Evolutionary conservation across 495 filamentous ascomycete genomes (phyloP), one percentile per base, ranked within the genome.

Genomic region (Penicillium cataractarum): DNA sequence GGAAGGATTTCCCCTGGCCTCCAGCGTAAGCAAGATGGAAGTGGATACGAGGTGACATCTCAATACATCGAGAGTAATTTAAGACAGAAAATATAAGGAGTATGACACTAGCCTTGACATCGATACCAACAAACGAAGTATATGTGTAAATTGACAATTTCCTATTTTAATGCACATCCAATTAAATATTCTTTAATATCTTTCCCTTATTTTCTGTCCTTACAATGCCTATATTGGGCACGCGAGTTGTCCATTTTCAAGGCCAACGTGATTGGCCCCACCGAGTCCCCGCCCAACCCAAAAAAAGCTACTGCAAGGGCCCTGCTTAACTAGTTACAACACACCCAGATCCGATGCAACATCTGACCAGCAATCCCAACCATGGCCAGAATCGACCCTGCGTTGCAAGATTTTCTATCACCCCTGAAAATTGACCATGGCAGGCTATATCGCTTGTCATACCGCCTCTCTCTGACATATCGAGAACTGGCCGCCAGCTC

Each of bases 401-500:
- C 52, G 21, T 53, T 72, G 8, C 51, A 62, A 26, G 58, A 31
- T 19, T 75, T 72, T 49, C 57, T 77, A 17, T 32, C 55, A 26
- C 74, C 74, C 8, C 61, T 78, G 6, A 66, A 52, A 13, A 62
- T 75, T 2, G 65, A 67, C 6, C 51, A 62, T 15, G 60, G 65
- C 13, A 78, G 74, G 39, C 78, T 89, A 8, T 77, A 86, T 51
- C 68, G 73, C 17, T 76, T 92, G 17, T 82, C 90, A 0, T 76
- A 72, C 52, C 78, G 80, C 46, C 80, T 92, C 10, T 81, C 78
- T 27, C 65, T 66, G 22, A 85, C 80, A 15, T 93, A 87, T 65
- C 73, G 74, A 33, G 62, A 81, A 8, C 78, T 93, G 35, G 87
- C 89, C 19, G 80, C 83, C 37, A 75, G 81, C 8, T 89, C 88